Conservation (phyloP, 2,329 filamentous ascomycete species). For the Pestalotiopsis sp. region DNA sequence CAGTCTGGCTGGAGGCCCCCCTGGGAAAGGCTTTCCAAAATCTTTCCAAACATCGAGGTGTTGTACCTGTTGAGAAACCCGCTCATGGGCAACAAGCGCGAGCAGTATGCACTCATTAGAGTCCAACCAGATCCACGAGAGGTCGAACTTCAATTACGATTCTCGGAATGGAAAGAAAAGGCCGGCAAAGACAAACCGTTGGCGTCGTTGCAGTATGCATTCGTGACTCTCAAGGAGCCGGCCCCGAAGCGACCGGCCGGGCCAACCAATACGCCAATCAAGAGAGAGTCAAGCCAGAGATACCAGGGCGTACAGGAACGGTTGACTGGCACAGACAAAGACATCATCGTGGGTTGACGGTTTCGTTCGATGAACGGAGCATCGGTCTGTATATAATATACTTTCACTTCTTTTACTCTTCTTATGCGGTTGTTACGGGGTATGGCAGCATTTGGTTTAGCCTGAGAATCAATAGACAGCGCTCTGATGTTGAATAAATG, state of each 20-base stretch:
- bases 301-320: conserved; percentile 26
- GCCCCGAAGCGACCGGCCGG: too few species aligned
- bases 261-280: background rate
- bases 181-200: conserved; percentile 21
- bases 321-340: conserved; percentile 26
- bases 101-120: conserved; percentile 31
- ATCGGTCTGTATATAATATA: too few species aligned
- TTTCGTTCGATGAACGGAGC: background rate
- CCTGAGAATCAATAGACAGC: too few species aligned
- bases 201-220: conserved; percentile 29
- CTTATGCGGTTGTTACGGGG: too few species aligned
- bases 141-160: conserved; percentile 21
- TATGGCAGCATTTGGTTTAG: too few species aligned
- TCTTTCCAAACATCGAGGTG: conserved; percentile 31
- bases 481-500: too few species aligned
- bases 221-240: conserved; percentile 24
- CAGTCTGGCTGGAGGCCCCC: conserved; percentile 21
- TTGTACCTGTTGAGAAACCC: conserved; percentile 31
- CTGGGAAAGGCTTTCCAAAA: conserved; percentile 28
- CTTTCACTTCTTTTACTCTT: too few species aligned
- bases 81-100: conserved; percentile 23
- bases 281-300: conserved; percentile 15
- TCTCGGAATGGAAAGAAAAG: conserved; percentile 33
- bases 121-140: conserved; percentile 24
- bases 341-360: conserved; percentile 31